Base-by-base conservation (phyloP, 495 filamentous ascomycete genomes). In the Elaphomyces granulatus region DNA sequence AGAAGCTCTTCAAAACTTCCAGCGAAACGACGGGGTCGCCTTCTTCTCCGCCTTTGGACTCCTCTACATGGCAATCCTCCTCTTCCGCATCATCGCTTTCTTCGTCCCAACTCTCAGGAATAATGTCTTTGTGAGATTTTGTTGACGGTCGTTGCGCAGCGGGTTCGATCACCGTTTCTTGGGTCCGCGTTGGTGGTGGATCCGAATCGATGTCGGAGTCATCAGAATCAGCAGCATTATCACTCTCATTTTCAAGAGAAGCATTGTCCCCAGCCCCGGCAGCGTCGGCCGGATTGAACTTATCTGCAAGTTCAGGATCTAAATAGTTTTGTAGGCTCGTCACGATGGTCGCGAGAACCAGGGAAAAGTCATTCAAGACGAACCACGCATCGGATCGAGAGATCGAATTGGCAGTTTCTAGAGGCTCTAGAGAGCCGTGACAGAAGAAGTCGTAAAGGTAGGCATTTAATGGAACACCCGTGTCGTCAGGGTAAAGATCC, bases 381-480 rank as follows among this genome's bases (percentile, higher is more conserved):
- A 74, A 83, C 80, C 79, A 84, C 9, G 79, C 59, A 23, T 85
- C 82, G 0, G 68, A 67, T 9, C 52, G 48, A n/a, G 67, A 66
- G 36, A 87, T 68, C 2, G 60, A 51, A 45, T 86, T 85, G 3
- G 69, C 75, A 3, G 31, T 56, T 12, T 67, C 63, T 6, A 87
- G 58, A 0, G 70, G 61, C 3, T 55, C 42, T 7, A 70, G 37
- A 46, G 77, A 68, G 3, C 81, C 82, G 44, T 87, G 72, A 51
- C 71, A 75, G 69, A 69, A 83, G 55, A 84, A 87, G 47, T 86
- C 80, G 37, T 75, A 72, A 7, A 87, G 58, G 45, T 83, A 84
- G 0, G 78, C 78, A 47, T 87, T 86, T 34, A 78, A 46, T 14
- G 70, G 59, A n/a, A 54, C 34, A 12, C 54, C 53, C 3, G 53